Percentiles rank a stretch among this genome's conserved stretches.
phyloP scores from a whole-genome alignment of 768 basidiomycete genomes.

The Punctularia strigosozonata region DNA sequence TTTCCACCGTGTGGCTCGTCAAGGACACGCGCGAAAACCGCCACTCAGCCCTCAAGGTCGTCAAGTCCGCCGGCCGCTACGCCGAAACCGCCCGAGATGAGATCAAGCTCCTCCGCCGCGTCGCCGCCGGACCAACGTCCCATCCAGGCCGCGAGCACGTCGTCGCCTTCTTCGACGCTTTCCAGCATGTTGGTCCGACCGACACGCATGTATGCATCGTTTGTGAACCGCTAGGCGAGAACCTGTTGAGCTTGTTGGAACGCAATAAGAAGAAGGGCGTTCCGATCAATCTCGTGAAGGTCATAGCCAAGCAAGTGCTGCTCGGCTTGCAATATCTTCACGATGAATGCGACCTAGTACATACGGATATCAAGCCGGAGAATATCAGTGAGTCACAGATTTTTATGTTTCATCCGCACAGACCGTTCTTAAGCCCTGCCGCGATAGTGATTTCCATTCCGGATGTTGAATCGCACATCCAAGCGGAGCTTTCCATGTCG shows the following conservation, averaged over 20 bases:
- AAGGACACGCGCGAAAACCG: slow-evolving; percentile 56
- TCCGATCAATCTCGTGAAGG: slow-evolving; percentile 69
- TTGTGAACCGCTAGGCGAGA: slow-evolving; percentile 79
- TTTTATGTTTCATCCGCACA: slow-evolving; percentile 15
- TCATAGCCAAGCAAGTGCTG: slow-evolving; percentile 77
- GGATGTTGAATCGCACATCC: slow-evolving; percentile 67
- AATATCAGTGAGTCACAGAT: slow-evolving; percentile 89
- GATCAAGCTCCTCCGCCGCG: slow-evolving; percentile 80
- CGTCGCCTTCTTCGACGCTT: slow-evolving; percentile 86
- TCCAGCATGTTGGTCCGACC: slow-evolving; percentile 64
- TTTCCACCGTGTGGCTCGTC: slow-evolving; percentile 90
- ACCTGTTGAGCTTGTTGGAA: slow-evolving; percentile 61
- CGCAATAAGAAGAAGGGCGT: slow-evolving; percentile 78
- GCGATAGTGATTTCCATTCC: slow-evolving; percentile 67
- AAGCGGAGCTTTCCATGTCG: slow-evolving; percentile 52
- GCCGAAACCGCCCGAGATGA: slow-evolving; percentile 96
- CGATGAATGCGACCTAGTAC: slow-evolving; percentile 84
- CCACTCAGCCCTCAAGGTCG: slow-evolving; percentile 89
- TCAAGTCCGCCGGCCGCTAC: slow-evolving; percentile 91
- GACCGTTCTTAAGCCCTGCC: slow-evolving; percentile 10
- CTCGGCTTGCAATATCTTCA: slow-evolving; percentile 88
- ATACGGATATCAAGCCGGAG: slow-evolving; percentile 92
- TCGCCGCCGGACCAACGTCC: slow-evolving; percentile 54
- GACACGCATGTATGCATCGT: slow-evolving; percentile 81
- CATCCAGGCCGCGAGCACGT: slow-evolving; percentile 76